Evolutionary conservation across 176 grass and related monocot genomes (phyloP).

Genomic region (Cenchrus fungigraminus): DNA sequence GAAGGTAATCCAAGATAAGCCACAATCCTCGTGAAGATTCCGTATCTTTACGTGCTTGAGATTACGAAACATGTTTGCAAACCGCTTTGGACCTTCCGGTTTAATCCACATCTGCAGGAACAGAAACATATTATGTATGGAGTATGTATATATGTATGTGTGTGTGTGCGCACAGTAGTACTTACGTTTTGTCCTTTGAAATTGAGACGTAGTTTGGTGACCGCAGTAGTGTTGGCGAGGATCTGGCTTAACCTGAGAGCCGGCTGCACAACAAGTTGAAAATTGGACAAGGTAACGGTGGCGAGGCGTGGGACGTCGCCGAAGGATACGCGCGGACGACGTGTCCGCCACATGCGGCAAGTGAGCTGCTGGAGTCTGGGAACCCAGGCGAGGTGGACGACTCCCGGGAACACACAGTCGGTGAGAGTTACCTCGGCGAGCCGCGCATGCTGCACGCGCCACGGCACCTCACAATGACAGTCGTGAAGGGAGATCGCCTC

Average conservation of each 20-base stretch:
- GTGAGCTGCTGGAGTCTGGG: not conserved
- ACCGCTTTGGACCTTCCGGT: not conserved
- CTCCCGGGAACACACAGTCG: not conserved
- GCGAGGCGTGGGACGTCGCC: slow-evolving; percentile 6
- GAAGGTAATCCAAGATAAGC: not conserved
- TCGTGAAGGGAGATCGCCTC: not conserved
- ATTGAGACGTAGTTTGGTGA: not conserved
- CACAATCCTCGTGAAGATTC: not conserved
- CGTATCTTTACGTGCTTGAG: not conserved
- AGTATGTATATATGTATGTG: not conserved
- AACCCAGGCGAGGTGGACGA: not conserved
- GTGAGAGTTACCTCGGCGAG: not conserved
- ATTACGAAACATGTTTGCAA: not conserved
- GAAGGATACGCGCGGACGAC: not conserved
- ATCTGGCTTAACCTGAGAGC: not conserved
- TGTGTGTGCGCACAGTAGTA: too few species aligned
- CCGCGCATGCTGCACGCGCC: not conserved
- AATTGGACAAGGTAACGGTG: not conserved
- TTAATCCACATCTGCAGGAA: not conserved
- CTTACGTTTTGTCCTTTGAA: not conserved
- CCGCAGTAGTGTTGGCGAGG: not conserved
- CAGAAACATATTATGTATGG: not conserved
- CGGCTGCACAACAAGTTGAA: rapidly evolving
- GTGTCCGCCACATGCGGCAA: not conserved
- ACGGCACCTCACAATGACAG: too few species aligned